Percentiles rank a stretch among this genome's conserved stretches.
These are phyloP conservation scores for Kodamaea ohmeri DNA, from an alignment of 1,139 yeast species.

Conservation along the genomic window DNA sequence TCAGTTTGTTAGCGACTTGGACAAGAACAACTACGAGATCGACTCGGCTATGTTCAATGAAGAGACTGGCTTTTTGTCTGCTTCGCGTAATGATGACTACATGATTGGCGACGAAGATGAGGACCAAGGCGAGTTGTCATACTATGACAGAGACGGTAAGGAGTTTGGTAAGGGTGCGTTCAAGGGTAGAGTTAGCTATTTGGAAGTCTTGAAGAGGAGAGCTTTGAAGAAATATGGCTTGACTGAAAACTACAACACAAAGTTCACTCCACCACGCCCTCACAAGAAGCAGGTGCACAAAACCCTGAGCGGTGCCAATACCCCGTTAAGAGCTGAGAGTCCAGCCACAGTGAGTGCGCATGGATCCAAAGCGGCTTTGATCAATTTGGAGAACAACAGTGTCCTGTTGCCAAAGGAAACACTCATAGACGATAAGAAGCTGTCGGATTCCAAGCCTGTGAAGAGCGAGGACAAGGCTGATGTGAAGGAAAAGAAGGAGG, in stretches of 20 bases:
- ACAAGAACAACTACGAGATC: slow-evolving; percentile 50
- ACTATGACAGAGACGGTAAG: slow-evolving; percentile 34
- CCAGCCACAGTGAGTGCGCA: slow-evolving; percentile 11
- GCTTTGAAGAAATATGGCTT: slow-evolving; percentile 46
- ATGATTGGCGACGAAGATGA: slow-evolving; percentile 45
- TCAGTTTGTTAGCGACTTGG: slow-evolving; percentile 48
- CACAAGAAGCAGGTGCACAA: slow-evolving; percentile 12
- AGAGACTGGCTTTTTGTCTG: slow-evolving; percentile 24
- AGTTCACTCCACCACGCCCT: slow-evolving; percentile 38
- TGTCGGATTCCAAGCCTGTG: slow-evolving; percentile 10
- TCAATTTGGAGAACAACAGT: slow-evolving; percentile 31
- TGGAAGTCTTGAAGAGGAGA: slow-evolving; percentile 52
- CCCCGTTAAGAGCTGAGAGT: slow-evolving; percentile 17
- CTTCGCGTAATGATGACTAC: slow-evolving; percentile 40
- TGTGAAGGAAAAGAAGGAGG: slow-evolving; percentile 7
- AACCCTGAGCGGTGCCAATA: slow-evolving; percentile 12
- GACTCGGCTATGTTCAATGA: slow-evolving; percentile 32
- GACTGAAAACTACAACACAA: slow-evolving; percentile 37
- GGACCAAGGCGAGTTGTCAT: slow-evolving; percentile 42
- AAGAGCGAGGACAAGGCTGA: slow-evolving; percentile 7
- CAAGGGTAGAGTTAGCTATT: slow-evolving; percentile 42
- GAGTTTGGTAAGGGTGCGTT: slow-evolving; percentile 42
- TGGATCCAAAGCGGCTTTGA: slow-evolving; percentile 21
- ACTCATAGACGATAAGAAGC: slow-evolving; percentile 35
- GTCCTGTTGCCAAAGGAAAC: slow-evolving; percentile 44